Percentiles rank a stretch among this genome's conserved stretches.
phyloP scores from a whole-genome alignment of 1,139 yeast species.

The Magnusiomyces clavatus region DNA sequence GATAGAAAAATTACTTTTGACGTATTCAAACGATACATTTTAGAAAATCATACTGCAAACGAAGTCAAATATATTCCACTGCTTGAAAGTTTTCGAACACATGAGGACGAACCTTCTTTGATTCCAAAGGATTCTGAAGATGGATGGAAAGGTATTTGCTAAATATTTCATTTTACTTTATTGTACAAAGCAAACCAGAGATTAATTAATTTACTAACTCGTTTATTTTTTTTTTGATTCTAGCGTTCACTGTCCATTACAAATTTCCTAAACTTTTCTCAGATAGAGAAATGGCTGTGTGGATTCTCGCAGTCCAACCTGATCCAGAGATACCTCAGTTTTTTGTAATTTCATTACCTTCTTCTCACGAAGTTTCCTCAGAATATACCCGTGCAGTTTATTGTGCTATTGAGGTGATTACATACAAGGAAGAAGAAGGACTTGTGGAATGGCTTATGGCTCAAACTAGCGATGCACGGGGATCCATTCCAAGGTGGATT shows the following conservation, averaged over 20 bases:
- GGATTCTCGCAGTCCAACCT: slow-evolving; percentile 39
- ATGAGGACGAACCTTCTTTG: slow-evolving; percentile 31
- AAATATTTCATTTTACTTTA: background rate
- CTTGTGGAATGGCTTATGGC: slow-evolving; percentile 57
- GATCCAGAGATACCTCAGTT: slow-evolving; percentile 35
- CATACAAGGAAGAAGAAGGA: slow-evolving; percentile 34
- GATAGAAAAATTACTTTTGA: slow-evolving; percentile 23
- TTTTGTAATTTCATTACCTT: slow-evolving; percentile 47
- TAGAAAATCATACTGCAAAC: slow-evolving; percentile 32
- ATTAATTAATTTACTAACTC: background rate
- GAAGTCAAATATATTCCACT: slow-evolving; percentile 36
- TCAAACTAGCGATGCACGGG: slow-evolving; percentile 58
- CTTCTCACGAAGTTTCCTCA: slow-evolving; percentile 23
- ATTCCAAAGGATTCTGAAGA: slow-evolving; percentile 6
- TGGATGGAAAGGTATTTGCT: slow-evolving; percentile 8
- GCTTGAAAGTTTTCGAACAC: slow-evolving; percentile 31
- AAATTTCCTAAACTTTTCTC: slow-evolving; percentile 43
- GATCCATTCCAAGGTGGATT: slow-evolving; percentile 56
- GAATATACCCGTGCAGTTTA: slow-evolving; percentile 34
- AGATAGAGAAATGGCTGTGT: slow-evolving; percentile 51
- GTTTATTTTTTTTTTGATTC: background rate
- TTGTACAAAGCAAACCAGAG: background rate
- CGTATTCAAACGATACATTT: slow-evolving; percentile 25
- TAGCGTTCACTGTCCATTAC: slow-evolving; percentile 35
- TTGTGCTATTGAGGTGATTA: slow-evolving; percentile 51